Base-by-base conservation (phyloP, 2,329 filamentous ascomycete species). In the Lachnum nothofagi region DNA sequence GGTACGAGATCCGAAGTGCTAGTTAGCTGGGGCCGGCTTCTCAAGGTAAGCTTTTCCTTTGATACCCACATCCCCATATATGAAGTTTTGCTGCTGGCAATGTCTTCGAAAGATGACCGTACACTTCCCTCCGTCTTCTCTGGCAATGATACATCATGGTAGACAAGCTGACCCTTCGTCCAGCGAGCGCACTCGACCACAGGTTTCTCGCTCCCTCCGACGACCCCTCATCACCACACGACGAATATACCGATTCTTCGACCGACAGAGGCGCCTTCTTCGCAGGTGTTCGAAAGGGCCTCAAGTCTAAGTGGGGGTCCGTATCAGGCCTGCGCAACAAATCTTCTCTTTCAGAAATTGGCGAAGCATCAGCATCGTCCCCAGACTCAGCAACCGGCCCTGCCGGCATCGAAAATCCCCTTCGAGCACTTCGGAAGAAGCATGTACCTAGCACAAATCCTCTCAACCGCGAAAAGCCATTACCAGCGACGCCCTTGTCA, bases 111-210 rank as follows among this genome's bases (percentile, higher is more conserved):
- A 37, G 33, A 34, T 45, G 27, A 23, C 46, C n/a, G 34, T 39
- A 39, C 37, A 27, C 38, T 40, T 27, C 47, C 35, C 9, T 39
- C 17, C 19, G 22, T 48, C 47, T 48, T 51, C 35, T 44, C 39
- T 45, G 59, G 57, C 51, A 63, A 39, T 63, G 61, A 59, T 43
- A 56, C 46, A 60, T 50, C 49, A 65, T 64, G 62, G 46, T 60
- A 54, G 55, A 64, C 45, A 56, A 60, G 58, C 60, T 64, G 49
- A 64, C 58, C 49, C 54, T 57, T 50, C 54, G 55, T 49, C 56
- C 61, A 46, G 31, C 51, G 61, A 61, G 55, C 53, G 57, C 59
- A 47, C 48, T 57, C 54, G 60, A 63, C 46, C 60, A 58, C 42
- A 59, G 56, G 29, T 58, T 58, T 45, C 59, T 56, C 29, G 47